Evolutionary conservation across 768 basidiomycete species (phyloP), one percentile per base, ranked within the genome.

Genomic region (Hebeloma cylindrosporum): DNA sequence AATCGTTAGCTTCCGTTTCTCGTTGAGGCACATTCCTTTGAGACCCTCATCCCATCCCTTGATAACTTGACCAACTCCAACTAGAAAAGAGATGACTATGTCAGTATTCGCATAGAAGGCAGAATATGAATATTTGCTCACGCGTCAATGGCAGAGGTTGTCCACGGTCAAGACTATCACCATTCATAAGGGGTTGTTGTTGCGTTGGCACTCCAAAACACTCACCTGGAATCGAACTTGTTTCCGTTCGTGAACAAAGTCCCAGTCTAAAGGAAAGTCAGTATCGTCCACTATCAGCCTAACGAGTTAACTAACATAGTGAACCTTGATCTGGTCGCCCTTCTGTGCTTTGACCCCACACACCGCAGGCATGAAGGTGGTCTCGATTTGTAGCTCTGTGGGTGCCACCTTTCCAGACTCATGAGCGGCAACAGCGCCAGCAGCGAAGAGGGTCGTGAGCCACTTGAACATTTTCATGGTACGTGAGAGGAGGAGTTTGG

Each of bases 161-260:
- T 43, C 78, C 79, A 28, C 93, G 86, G 71, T 92, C 87, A 45
- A 66, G 64, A 62, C 88, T 89, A 32, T 14, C 18, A 38, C 38
- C n/a, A 23, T 13, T 32, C 31, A 23, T 47, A 11, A 36, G 7
- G 2, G 16, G 7, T 22, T 25, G 26, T 46, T 20, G 43, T 34
- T 6, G 25, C 29, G 23, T 6, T n/a, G 1, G 14, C 22, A 14
- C 38, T 4, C 26, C 16, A n/a, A 25, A 20, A 4, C 17, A 1
- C 75, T 5, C 57, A 85, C 79, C 90, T 93, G 7, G 91, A 93
- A 65, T 97, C 93, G 56, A 97, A 97, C 62, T 93, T 87, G 47
- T 77, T 76, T 6, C 92, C 92, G 39, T 74, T 81, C 7, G 76
- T 65, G 54, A 82, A 82, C 39, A 97, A 65, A 7, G 77, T 94